Evolutionary conservation across 768 basidiomycete genomes (phyloP).

Genomic region (Panaeolus cyanescens): DNA sequence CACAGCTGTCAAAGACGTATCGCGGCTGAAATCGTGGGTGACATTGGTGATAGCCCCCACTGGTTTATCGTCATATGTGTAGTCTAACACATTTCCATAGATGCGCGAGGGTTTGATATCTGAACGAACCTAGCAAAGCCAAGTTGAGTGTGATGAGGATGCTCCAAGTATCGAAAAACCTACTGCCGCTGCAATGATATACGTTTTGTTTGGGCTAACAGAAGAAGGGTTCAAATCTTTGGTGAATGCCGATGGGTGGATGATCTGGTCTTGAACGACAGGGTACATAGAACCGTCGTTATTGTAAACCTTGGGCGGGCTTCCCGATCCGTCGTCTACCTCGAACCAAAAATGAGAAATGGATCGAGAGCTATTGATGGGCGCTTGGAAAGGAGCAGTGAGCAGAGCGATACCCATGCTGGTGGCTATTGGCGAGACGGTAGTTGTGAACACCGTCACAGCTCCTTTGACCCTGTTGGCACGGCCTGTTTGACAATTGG

Average conservation of each 20-base stretch:
- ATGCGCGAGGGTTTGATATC: not conserved
- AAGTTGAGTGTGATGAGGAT: too few relatives aligned
- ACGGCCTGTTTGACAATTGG: constrained; percentile 16
- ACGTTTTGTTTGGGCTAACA: not conserved
- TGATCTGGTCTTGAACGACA: constrained; percentile 31
- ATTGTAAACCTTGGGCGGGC: constrained; percentile 23
- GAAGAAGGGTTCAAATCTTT: not conserved
- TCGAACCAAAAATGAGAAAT: constrained; percentile 21
- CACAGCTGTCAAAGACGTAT: not conserved
- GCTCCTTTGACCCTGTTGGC: constrained; percentile 9
- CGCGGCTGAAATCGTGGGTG: not conserved
- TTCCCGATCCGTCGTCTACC: constrained; percentile 23
- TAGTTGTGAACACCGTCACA: constrained; percentile 8
- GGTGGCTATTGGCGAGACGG: constrained; percentile 26
- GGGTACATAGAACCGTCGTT: constrained; percentile 33
- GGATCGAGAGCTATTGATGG: constrained; percentile 28
- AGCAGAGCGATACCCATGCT: constrained; percentile 24
- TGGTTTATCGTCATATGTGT: not conserved
- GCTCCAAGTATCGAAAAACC: not conserved
- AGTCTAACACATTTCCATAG: not conserved
- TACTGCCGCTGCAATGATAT: not conserved
- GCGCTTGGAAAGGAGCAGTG: constrained; percentile 4
- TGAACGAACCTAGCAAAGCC: not conserved
- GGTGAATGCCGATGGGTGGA: constrained; percentile 7
- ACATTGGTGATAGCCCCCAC: not conserved